A percentile compares a stretch with the other conserved stretches of the same genome.
Evolutionary conservation across 192 early-diverging fungal species (phyloP).

Genomic region (Lobosporangium transversale): DNA sequence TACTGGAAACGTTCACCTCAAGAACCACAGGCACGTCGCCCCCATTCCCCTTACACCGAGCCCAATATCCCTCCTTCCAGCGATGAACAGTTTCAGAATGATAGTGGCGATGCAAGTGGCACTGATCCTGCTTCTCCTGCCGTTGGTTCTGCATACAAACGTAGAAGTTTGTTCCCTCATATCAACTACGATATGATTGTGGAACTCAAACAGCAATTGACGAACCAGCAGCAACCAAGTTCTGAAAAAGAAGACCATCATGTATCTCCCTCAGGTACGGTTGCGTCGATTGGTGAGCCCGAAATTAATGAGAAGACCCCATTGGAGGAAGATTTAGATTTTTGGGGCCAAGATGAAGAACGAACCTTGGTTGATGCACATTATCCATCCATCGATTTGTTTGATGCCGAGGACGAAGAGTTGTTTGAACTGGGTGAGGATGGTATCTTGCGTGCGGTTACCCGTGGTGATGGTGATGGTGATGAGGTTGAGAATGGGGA

Average conservation of each 20-base stretch:
- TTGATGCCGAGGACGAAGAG: conserved; percentile 35
- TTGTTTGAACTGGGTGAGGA: conserved; percentile 34
- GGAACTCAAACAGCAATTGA: neutral
- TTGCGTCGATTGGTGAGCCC: too few species aligned
- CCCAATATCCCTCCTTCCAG: neutral
- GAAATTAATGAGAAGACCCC: neutral
- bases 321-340: conserved; percentile 3
- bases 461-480: neutral
- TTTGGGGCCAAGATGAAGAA: conserved; percentile 16
- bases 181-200: conserved; percentile 12
- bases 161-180: conserved; percentile 39
- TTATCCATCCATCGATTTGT: conserved; percentile 41
- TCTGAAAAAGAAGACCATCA: conserved; percentile 1
- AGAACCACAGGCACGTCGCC: neutral
- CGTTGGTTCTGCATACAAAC: neutral
- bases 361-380: conserved; percentile 38
- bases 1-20: conserved; percentile 13
- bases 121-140: neutral
- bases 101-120: too few species aligned
- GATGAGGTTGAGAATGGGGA: too few species aligned
- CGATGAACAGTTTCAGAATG: neutral
- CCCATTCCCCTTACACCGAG: conserved; percentile 11
- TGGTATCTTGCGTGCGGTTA: conserved; percentile 13
- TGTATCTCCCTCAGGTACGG: too few species aligned
- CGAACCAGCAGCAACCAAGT: neutral